A percentile compares a stretch with the other conserved stretches of the same genome.
Conservation (phyloP, 164 flowering plant genomes). For the Berberis vulgaris region DNA sequence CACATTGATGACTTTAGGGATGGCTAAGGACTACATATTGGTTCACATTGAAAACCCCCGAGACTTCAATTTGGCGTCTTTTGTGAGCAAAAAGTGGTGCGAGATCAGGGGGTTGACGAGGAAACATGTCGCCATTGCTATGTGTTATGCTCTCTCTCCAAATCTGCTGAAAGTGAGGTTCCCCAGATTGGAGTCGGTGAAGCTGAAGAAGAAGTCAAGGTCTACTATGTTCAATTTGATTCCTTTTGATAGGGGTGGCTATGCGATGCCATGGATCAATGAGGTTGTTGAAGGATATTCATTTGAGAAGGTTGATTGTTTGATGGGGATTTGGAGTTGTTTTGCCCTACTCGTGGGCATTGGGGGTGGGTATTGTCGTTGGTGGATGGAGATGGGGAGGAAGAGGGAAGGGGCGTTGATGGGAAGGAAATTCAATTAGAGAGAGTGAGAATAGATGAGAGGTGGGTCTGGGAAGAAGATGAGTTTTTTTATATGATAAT, state of each 20-base stretch:
- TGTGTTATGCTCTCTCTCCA: conserved; percentile 73
- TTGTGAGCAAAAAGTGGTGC: conserved; percentile 76
- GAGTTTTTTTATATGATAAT: too few relatives aligned
- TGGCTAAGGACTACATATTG: conserved; percentile 51
- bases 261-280: conserved; percentile 67
- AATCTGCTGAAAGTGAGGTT: conserved; percentile 48
- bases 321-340: conserved; percentile 61
- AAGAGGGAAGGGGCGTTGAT: too few relatives aligned
- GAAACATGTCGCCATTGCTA: conserved; percentile 78
- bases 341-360: conserved; percentile 44
- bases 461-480: too few relatives aligned
- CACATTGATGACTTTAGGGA: conserved; percentile 27
- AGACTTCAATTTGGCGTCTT: conserved; percentile 63
- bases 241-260: conserved; percentile 96
- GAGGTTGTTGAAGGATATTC: conserved; percentile 60
- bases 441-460: too few relatives aligned
- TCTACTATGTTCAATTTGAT: conserved; percentile 96
- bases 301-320: conserved; percentile 84
- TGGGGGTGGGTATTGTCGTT: not conserved
- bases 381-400: too few relatives aligned
- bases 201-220: conserved; percentile 87
- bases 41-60: conserved; percentile 53
- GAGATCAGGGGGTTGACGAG: conserved; percentile 60
- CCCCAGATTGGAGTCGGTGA: conserved; percentile 54
- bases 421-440: too few relatives aligned